Conservation (phyloP, 371 early-diverging fungal genomes). For the Rhizopus arrhizus region DNA sequence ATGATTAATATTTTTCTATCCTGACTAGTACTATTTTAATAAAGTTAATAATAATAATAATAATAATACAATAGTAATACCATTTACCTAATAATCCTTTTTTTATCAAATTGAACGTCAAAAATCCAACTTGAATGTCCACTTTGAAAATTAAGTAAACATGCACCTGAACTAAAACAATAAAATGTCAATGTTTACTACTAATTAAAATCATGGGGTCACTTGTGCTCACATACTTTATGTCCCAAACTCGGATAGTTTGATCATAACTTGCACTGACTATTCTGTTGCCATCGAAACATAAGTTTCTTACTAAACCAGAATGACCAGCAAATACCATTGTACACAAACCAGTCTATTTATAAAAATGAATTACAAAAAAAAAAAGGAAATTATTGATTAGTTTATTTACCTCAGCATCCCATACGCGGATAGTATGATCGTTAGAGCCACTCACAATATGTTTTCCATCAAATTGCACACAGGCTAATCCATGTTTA, state of each 20-base stretch:
- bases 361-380: neutral
- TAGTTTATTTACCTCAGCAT: slow-evolving; percentile 53
- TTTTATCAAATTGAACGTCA: slow-evolving; percentile 84
- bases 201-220: slow-evolving; percentile 5
- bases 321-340: slow-evolving; percentile 72
- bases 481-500: slow-evolving; percentile 87
- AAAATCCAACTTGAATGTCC: slow-evolving; percentile 93
- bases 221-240: slow-evolving; percentile 29
- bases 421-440: slow-evolving; percentile 93
- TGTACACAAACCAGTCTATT: slow-evolving; percentile 70
- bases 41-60: neutral
- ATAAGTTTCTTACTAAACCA: slow-evolving; percentile 89
- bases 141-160: slow-evolving; percentile 60
- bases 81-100: slow-evolving; percentile 74
- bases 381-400: neutral
- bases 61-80: too few relatives aligned
- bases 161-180: slow-evolving; percentile 30
- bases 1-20: slow-evolving; percentile 81
- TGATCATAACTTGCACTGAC: slow-evolving; percentile 83
- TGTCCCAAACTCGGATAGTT: slow-evolving; percentile 94
- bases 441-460: slow-evolving; percentile 95
- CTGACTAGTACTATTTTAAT: slow-evolving; percentile 64
- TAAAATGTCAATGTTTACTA: neutral
- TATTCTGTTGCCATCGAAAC: slow-evolving; percentile 61
- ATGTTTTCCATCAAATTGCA: slow-evolving; percentile 87